Percentiles rank a stretch among this genome's conserved stretches.
phyloP scores from a whole-genome alignment of 2,329 filamentous ascomycete genomes.

The Monosporascus ibericus region DNA sequence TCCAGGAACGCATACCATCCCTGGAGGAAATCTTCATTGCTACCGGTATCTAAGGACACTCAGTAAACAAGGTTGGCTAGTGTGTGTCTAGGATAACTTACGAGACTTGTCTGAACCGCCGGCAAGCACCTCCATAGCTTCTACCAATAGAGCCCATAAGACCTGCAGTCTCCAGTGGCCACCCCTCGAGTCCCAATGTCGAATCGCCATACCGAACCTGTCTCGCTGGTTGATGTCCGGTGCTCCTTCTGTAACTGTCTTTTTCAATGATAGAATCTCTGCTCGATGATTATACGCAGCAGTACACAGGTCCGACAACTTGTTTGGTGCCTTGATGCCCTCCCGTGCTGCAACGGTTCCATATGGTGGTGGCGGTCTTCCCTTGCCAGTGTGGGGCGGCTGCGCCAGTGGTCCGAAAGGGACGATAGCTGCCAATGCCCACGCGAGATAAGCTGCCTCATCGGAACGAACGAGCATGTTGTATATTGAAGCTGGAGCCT shows the following conservation, averaged over 20 bases:
- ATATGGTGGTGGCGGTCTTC: conserved; percentile 51
- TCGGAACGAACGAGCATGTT: conserved; percentile 53
- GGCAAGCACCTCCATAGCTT: conserved; percentile 41
- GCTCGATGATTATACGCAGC: conserved; percentile 56
- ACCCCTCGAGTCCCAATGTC: conserved; percentile 58
- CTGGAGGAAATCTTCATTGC: conserved; percentile 32
- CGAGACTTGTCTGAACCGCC: conserved; percentile 31
- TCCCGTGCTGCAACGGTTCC: conserved; percentile 63
- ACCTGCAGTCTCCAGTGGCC: conserved; percentile 67
- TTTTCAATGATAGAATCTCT: conserved; percentile 59
- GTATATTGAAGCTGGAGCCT: conserved; percentile 41
- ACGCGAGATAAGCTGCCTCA: conserved; percentile 65
- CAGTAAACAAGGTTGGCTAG: conserved; percentile 1
- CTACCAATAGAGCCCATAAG: conserved; percentile 60
- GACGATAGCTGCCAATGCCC: conserved; percentile 67
- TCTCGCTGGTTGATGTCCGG: conserved; percentile 49
- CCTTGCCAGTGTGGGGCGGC: conserved; percentile 30
- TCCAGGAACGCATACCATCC: conserved; percentile 52
- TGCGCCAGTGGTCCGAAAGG: conserved; percentile 60
- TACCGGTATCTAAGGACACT: conserved; percentile 2
- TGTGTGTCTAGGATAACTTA: conserved; percentile 24
- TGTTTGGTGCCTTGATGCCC: conserved; percentile 75
- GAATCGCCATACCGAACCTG: conserved; percentile 66
- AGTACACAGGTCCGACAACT: conserved; percentile 60
- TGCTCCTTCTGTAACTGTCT: conserved; percentile 40